Conservation (phyloP, 2,329 filamentous ascomycete species). For the Penicillium sp. region DNA sequence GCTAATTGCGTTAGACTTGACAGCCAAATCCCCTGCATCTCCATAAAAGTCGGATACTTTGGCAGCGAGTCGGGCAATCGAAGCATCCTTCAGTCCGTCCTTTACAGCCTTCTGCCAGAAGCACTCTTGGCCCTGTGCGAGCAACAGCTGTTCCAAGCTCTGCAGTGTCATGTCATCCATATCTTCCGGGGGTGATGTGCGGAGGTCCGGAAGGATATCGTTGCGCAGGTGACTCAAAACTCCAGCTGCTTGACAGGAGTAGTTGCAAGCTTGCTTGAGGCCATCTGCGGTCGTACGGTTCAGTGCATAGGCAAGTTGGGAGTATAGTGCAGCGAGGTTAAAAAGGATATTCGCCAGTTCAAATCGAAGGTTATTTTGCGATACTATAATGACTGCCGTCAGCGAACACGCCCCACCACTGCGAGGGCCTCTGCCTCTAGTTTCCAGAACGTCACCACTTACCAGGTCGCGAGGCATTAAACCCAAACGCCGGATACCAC, state of each 20-base stretch:
- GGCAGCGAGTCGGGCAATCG: slow-evolving; percentile 86
- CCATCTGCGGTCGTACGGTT: slow-evolving; percentile 78
- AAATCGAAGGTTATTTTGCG: slow-evolving; percentile 68
- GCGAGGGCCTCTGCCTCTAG: not conserved
- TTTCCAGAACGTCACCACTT: slow-evolving; percentile 17
- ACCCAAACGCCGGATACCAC: slow-evolving; percentile 92
- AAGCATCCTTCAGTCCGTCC: slow-evolving; percentile 87
- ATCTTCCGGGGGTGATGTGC: slow-evolving; percentile 83
- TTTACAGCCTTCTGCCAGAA: slow-evolving; percentile 98
- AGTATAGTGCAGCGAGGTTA: slow-evolving; percentile 91
- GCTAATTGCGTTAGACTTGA: slow-evolving; percentile 85
- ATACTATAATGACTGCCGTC: slow-evolving; percentile 36
- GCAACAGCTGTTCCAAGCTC: slow-evolving; percentile 75
- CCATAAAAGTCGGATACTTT: slow-evolving; percentile 90
- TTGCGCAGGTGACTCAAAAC: slow-evolving; percentile 76
- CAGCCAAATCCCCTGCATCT: slow-evolving; percentile 76
- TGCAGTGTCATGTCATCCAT: slow-evolving; percentile 90
- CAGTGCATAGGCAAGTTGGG: slow-evolving; percentile 79
- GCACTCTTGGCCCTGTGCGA: slow-evolving; percentile 94
- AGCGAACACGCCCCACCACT: not conserved
- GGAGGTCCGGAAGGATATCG: slow-evolving; percentile 76
- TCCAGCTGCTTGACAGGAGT: slow-evolving; percentile 84
- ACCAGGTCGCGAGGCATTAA: slow-evolving; percentile 73
- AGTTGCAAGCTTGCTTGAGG: slow-evolving; percentile 82
- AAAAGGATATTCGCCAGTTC: slow-evolving; percentile 91